Evolutionary conservation across 1,284 basidiomycete genomes (phyloP), one percentile per base, ranked within the genome.

Genomic region (Erythrobasidium hasegawianum): DNA sequence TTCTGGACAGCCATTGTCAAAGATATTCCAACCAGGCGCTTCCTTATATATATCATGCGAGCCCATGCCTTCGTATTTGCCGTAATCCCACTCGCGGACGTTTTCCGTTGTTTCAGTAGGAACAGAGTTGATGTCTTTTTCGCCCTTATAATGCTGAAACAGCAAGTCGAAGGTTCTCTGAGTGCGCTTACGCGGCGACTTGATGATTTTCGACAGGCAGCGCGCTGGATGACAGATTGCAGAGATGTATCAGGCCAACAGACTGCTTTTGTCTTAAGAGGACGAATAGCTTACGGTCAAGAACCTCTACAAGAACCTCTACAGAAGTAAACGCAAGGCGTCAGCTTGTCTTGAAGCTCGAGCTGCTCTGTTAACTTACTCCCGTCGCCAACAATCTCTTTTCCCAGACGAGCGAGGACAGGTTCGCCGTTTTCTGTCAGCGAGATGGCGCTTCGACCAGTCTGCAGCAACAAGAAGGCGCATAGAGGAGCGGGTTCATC

Each of bases 171-270:
- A 94, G 0, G 93, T 97, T 72, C 79, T 84, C 72, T 88, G 87
- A 0, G 93, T 90, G 55, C 93, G 85, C 69, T 83, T 80, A 53
- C 93, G 85, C 11, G 93, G 93, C 26, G 92, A 95, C 55, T 95
- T 83, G 69, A 88, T 81, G 26, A 87, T 85, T 55, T 85, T 84
- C 67, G 86, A 85, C n/a, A 96, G 79, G 72, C 89, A 86, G 59
- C 79, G 81, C 0, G 90, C 88, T 76, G 95, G 86, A 71, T 95
- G 83, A 49, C 87, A 79, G 70, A 2, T 7, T 11, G 2, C 2
- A 59, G 45, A 50, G 43, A 18, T n/a, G 22, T 5, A 8, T 24
- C 16, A 18, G 16, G n/a, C 43, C 43, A 16, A 47, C 43, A n/a
- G 11, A 11, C 11, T n/a, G 14, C 16, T 14, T n/a, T 24, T 8